Conservation (phyloP, 257 asterid species). For the Schizonepeta tenuifolia region DNA sequence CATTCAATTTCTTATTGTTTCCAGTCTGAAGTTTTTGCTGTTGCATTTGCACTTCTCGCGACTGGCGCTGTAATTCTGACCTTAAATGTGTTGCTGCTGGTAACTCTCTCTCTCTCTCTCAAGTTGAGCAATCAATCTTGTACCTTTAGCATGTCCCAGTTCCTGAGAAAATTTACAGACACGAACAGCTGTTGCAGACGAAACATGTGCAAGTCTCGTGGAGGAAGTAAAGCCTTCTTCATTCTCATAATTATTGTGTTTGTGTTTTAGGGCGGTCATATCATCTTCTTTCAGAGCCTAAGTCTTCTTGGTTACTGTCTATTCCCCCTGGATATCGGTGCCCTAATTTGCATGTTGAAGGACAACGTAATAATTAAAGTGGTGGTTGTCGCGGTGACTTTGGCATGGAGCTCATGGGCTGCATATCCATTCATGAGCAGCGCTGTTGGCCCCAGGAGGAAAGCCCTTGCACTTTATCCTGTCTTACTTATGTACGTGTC, state of each 20-base stretch:
- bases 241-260: slow-evolving; percentile 17
- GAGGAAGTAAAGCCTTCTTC: neutral
- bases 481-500: slow-evolving; percentile 93
- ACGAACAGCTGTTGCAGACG: neutral
- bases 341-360: slow-evolving; percentile 79
- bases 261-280: slow-evolving; percentile 80
- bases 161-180: neutral
- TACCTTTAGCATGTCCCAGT: neutral
- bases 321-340: slow-evolving; percentile 86
- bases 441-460: slow-evolving; percentile 82
- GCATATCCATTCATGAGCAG: slow-evolving; percentile 99
- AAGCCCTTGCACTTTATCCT: slow-evolving; percentile 94
- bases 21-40: slow-evolving; percentile 99
- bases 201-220: neutral
- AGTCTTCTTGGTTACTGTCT: slow-evolving; percentile 93
- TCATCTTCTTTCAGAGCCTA: slow-evolving; percentile 97
- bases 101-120: slow-evolving; percentile 32
- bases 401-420: slow-evolving; percentile 99
- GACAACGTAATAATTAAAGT: slow-evolving; percentile 77
- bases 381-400: slow-evolving; percentile 73
- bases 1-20: slow-evolving; percentile 21
- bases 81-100: slow-evolving; percentile 89
- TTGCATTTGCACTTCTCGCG: slow-evolving; percentile 92
- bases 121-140: neutral
- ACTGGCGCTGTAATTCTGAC: slow-evolving; percentile 94